These are phyloP conservation scores for Brasilioporus rufonigricans DNA, from an alignment of 768 basidiomycete species.

Conservation along the genomic window DNA sequence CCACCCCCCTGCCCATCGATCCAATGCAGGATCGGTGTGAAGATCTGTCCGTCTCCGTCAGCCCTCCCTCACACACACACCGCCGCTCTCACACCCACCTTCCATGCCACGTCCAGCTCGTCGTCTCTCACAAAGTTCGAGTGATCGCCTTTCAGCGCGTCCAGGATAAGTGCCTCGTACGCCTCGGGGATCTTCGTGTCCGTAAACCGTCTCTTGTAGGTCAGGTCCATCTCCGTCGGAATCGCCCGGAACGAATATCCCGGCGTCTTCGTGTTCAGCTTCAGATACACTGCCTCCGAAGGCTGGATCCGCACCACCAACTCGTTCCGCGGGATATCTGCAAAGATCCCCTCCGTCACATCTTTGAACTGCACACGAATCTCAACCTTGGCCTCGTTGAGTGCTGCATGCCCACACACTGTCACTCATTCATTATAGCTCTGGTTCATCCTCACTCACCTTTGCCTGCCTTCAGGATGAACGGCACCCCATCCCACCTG, in stretches of 20 bases:
- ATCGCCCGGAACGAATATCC: slow-evolving; percentile 88
- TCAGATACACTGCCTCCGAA: slow-evolving; percentile 93
- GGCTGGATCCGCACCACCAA: slow-evolving; percentile 97
- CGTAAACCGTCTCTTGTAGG: slow-evolving; percentile 93
- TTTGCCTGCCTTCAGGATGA: slow-evolving; percentile 98
- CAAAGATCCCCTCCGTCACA: slow-evolving; percentile 95
- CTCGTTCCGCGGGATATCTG: slow-evolving; percentile 94
- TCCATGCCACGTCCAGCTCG: slow-evolving; percentile 97
- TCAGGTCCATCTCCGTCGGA: slow-evolving; percentile 97
- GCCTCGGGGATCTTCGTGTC: slow-evolving; percentile 95
- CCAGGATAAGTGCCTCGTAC: slow-evolving; percentile 92
- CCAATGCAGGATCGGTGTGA: slow-evolving; percentile 94
- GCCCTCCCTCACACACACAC: neutral
- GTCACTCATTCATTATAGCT: slow-evolving; percentile 14
- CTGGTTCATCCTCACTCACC: slow-evolving; percentile 46
- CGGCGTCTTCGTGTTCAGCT: slow-evolving; percentile 93
- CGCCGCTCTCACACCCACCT: slow-evolving; percentile 48
- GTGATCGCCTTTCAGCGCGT: slow-evolving; percentile 96
- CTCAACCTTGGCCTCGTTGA: slow-evolving; percentile 99
- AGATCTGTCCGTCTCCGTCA: slow-evolving; percentile 57
- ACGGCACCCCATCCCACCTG: slow-evolving; percentile 98
- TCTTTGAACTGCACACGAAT: slow-evolving; percentile 98
- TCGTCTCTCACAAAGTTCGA: slow-evolving; percentile 99
- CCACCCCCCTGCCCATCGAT: slow-evolving; percentile 77
- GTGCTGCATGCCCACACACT: slow-evolving; percentile 46